These are phyloP conservation scores for Ogataea methylovora DNA, from an alignment of 805 yeast genomes.

Conservation along the genomic window DNA sequence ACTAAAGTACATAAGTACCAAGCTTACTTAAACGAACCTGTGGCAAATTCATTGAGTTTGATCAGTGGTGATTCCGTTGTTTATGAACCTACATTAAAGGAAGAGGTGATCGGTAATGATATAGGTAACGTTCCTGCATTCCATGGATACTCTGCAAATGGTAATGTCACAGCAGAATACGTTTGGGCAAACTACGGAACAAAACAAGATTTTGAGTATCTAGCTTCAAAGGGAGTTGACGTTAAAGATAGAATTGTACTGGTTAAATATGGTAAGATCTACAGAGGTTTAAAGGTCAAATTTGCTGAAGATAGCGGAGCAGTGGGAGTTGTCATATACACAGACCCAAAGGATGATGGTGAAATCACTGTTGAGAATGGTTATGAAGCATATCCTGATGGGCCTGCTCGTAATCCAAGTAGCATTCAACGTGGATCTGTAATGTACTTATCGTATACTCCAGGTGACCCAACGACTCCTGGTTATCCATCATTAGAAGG, in stretches of 20 bases:
- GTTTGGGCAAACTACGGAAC: conserved; percentile 69
- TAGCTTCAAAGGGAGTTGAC: conserved; percentile 39
- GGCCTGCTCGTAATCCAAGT: conserved; percentile 73
- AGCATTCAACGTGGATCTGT: conserved; percentile 74
- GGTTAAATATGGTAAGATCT: conserved; percentile 57
- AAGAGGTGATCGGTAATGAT: conserved; percentile 42
- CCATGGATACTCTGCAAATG: conserved; percentile 70
- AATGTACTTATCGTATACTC: conserved; percentile 48
- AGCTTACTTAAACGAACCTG: conserved; percentile 58
- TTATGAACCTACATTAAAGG: conserved; percentile 46
- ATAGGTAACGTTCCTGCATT: conserved; percentile 55
- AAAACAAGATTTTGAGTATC: conserved; percentile 44
- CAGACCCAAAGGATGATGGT: conserved; percentile 65
- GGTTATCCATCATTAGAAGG: conserved; percentile 56
- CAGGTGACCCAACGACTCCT: conserved; percentile 80
- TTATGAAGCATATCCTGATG: conserved; percentile 59
- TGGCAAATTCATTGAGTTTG: conserved; percentile 42
- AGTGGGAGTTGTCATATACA: conserved; percentile 54
- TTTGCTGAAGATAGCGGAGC: conserved; percentile 71
- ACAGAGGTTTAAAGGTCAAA: conserved; percentile 69
- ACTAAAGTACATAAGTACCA: conserved; percentile 49
- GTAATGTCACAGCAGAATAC: conserved; percentile 61
- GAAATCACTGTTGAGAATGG: conserved; percentile 47
- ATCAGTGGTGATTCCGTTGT: conserved; percentile 17
- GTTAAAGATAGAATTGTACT: conserved; percentile 55